Evolutionary conservation across 106 monocot species (phyloP).

Genomic region (Allium cepa): DNA sequence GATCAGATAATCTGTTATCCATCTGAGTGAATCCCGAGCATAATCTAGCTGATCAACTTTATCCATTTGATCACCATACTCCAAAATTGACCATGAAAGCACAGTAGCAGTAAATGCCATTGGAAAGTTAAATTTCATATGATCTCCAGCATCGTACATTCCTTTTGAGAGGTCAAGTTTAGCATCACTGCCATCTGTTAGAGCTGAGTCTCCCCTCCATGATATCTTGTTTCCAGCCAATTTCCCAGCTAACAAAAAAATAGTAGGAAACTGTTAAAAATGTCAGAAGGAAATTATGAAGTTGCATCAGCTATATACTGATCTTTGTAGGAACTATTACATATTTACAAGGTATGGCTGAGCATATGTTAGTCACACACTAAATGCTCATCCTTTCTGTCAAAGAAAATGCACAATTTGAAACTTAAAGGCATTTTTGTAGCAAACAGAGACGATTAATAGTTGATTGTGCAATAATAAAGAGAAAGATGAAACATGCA

Average conservation of each 20-base stretch:
- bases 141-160: constrained; percentile 97
- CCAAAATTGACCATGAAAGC: constrained; percentile 83
- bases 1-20: constrained; percentile 96
- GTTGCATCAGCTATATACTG: background rate
- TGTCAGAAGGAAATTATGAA: background rate
- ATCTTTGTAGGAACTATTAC: too few species aligned
- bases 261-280: too few species aligned
- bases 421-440: too few species aligned
- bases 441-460: too few species aligned
- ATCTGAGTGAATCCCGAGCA: constrained; percentile 73
- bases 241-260: constrained; percentile 65
- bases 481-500: too few species aligned
- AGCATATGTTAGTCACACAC: too few species aligned
- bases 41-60: constrained; percentile 65
- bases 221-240: constrained; percentile 74
- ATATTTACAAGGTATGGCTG: too few species aligned
- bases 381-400: too few species aligned
- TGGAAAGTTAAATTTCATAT: constrained; percentile 88
- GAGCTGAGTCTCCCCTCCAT: constrained; percentile 87
- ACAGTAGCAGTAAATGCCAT: constrained; percentile 96
- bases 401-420: too few species aligned
- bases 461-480: too few species aligned
- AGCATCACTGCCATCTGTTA: constrained; percentile 62
- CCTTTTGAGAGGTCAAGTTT: constrained; percentile 84
- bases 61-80: constrained; percentile 95